These are phyloP conservation scores for Hymenotorrendiella dingleyae DNA, from an alignment of 2,329 filamentous ascomycete species.

Conservation along the genomic window DNA sequence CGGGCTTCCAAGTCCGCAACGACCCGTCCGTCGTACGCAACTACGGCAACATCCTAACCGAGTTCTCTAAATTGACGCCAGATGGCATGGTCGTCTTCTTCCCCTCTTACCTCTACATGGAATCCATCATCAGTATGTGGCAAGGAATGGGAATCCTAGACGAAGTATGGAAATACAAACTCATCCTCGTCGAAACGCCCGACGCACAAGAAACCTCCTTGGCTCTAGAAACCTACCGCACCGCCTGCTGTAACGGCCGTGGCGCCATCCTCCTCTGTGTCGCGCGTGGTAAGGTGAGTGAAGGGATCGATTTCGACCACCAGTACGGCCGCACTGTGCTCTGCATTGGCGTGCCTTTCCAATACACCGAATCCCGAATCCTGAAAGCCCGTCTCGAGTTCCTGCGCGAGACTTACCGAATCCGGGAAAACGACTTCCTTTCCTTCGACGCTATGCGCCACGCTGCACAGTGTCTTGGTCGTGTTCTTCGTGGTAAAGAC, in stretches of 20 bases:
- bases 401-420: conserved; percentile 92
- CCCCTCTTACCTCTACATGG: conserved; percentile 98
- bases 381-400: conserved; percentile 94
- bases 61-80: conserved; percentile 92
- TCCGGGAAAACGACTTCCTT: conserved; percentile 93
- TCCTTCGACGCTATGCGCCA: conserved; percentile 99
- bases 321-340: conserved; percentile 95
- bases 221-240: conserved; percentile 92
- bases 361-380: conserved; percentile 97
- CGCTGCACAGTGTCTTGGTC: conserved; percentile 90
- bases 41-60: conserved; percentile 86
- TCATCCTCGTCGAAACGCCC: conserved; percentile 95
- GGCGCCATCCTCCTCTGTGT: conserved; percentile 92
- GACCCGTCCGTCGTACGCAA: conserved; percentile 96
- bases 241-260: conserved; percentile 93
- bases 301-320: conserved; percentile 98
- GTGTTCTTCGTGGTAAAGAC: conserved; percentile 91
- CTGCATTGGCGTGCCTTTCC: conserved; percentile 95
- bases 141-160: conserved; percentile 97
- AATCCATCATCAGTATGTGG: conserved; percentile 98
- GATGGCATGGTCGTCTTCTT: conserved; percentile 99
- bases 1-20: conserved; percentile 90
- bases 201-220: conserved; percentile 96
- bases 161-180: conserved; percentile 97
- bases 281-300: conserved; percentile 92